phyloP scores from a whole-genome alignment of 2,329 filamentous ascomycete species.

The Fusarium ambrosium region DNA sequence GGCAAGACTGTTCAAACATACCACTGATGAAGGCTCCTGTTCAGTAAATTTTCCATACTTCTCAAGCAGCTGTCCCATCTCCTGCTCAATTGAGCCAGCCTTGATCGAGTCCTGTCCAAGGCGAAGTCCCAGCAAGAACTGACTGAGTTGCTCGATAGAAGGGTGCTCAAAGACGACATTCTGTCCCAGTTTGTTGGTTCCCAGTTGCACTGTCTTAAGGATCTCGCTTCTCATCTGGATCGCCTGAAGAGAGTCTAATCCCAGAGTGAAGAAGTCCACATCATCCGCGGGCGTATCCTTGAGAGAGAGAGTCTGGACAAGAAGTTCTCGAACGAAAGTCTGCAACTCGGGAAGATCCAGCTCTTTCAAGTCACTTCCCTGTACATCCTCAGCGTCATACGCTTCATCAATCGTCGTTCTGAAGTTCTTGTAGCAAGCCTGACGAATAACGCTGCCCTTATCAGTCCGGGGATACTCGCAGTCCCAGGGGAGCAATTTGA shows the following conservation, averaged over 20 bases:
- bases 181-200: constrained; percentile 60
- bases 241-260: constrained; percentile 70
- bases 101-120: constrained; percentile 45
- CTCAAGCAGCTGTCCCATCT: constrained; percentile 41
- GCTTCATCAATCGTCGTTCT: background rate
- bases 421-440: background rate
- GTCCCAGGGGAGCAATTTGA: background rate
- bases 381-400: background rate
- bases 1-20: background rate
- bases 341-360: background rate
- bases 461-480: background rate
- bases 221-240: constrained; percentile 67
- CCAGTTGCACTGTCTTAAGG: constrained; percentile 62
- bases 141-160: constrained; percentile 60
- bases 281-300: constrained; percentile 46
- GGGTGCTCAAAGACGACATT: constrained; percentile 72
- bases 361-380: background rate
- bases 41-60: constrained; percentile 26
- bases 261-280: constrained; percentile 69
- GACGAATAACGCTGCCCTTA: background rate
- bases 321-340: background rate
- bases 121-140: constrained; percentile 58
- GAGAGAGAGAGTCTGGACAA: background rate
- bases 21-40: background rate
- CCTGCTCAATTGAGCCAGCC: constrained; percentile 45